Evolutionary conservation across 805 yeast species (phyloP).

Genomic region (Pichia phayaonensis): DNA sequence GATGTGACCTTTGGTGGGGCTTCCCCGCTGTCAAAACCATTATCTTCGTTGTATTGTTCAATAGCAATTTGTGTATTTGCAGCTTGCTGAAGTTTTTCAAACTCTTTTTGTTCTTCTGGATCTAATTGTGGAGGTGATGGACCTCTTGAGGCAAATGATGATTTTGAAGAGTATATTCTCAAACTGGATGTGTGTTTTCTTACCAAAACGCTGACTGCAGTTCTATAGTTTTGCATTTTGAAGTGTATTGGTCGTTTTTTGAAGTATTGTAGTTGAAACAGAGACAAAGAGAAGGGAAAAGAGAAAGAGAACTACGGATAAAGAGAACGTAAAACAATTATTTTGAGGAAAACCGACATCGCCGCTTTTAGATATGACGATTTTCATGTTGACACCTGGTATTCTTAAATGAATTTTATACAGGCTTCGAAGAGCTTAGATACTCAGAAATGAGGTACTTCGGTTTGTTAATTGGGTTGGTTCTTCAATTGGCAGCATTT

Average conservation of each 20-base stretch:
- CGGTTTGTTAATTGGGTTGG: slow-evolving; percentile 9
- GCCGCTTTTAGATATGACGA: background rate
- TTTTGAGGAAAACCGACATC: background rate
- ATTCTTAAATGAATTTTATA: background rate
- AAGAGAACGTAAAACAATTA: too few species aligned
- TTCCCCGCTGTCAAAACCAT: slow-evolving; percentile 24
- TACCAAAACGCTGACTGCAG: background rate
- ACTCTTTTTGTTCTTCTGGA: slow-evolving; percentile 80
- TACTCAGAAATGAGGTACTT: slow-evolving; percentile 9
- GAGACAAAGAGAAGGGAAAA: background rate
- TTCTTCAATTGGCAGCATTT: slow-evolving; percentile 45
- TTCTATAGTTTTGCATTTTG: slow-evolving; percentile 1
- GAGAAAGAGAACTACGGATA: background rate
- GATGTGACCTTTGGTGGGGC: slow-evolving; percentile 24
- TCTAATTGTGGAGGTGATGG: slow-evolving; percentile 69
- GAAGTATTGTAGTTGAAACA: background rate
- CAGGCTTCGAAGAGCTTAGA: background rate
- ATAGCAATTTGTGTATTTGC: slow-evolving; percentile 77
- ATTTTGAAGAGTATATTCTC: slow-evolving; percentile 9
- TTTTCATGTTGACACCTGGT: background rate
- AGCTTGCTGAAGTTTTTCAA: slow-evolving; percentile 73
- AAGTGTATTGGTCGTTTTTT: background rate
- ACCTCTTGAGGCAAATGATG: slow-evolving; percentile 15
- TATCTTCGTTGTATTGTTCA: slow-evolving; percentile 53
- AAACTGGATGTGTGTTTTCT: background rate